Base-by-base conservation (phyloP, 2,329 filamentous ascomycete species). In the Fusarium tupiense region DNA sequence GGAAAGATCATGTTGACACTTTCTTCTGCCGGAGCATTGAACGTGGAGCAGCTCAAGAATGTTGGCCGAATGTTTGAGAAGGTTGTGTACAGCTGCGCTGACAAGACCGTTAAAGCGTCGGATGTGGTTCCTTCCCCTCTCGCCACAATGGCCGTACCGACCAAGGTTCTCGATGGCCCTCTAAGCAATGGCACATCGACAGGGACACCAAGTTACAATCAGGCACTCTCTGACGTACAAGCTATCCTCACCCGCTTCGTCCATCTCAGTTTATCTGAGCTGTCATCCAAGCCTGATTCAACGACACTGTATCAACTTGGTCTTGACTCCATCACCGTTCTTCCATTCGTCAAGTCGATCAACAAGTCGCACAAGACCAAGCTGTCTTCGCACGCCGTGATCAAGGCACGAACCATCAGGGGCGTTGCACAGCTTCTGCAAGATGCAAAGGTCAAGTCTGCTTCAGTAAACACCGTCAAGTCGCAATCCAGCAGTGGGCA, bases 271-370 rank as follows among this genome's bases (percentile, higher is more conserved):
- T 11, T 19, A 6, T 24, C 29, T 13, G 64, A 72, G 2, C 10
- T 73, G 7, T 47, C 53, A 1, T 53, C 53, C 17, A 67, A 67
- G 12, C 8, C 63, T 2, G 57, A 58, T 19, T 44, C 69, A 1
- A 67, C 69, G 4, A 73, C 65, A 0, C 5, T 72, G 17, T 72
- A 72, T 17, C 69, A 65, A 20, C 46, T 72, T 0, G 70, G 70
- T 0, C 46, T 72, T 8, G 70, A 72, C 16, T 72, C 70, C 0
- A 72, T 72, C 19, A 59, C 54, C 1, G 56, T 66, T 4, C 60
- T 72, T 8, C 70, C 69, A 3, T 73, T 73, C 0, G 59, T 72
- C 29, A 72, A 73, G 33, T 41, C 53, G 2, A 37, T 72, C 8
- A 72, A 72, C 26, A 61, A 58, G 29, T 49, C 19, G 1, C 35